Evolutionary conservation across 768 basidiomycete species (phyloP).

Genomic region (Polyporus arcularius): DNA sequence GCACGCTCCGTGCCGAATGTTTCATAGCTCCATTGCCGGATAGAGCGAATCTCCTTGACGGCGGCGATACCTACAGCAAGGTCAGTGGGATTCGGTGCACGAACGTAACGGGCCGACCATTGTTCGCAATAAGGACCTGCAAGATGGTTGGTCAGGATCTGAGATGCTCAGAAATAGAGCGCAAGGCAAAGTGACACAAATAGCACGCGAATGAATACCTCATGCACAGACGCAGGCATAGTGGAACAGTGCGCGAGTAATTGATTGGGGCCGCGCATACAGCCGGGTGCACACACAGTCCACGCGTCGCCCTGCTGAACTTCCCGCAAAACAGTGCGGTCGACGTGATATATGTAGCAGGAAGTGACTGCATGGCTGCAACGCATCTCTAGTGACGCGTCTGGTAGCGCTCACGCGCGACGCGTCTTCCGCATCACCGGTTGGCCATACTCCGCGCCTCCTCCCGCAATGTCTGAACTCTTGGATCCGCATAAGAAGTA

Average conservation of each 20-base stretch:
- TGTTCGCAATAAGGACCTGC: slow-evolving; percentile 97
- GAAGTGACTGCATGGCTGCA: neutral
- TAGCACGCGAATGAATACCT: neutral
- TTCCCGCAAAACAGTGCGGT: neutral
- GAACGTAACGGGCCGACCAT: slow-evolving; percentile 54
- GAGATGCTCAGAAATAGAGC: neutral
- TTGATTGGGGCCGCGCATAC: neutral
- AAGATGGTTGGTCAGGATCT: neutral
- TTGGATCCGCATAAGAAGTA: neutral
- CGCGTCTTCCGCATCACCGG: neutral
- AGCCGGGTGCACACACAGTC: neutral
- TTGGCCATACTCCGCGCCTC: neutral
- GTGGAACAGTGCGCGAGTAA: neutral
- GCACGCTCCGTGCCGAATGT: slow-evolving; percentile 96
- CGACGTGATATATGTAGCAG: neutral
- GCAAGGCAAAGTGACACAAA: neutral
- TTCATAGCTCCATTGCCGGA: slow-evolving; percentile 99
- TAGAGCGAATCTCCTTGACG: slow-evolving; percentile 98
- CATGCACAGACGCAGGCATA: neutral
- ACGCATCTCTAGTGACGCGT: neutral
- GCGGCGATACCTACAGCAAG: slow-evolving; percentile 81
- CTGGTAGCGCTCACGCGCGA: neutral
- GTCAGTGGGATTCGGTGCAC: slow-evolving; percentile 21
- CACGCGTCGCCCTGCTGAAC: neutral
- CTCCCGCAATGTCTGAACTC: neutral